phyloP scores from a whole-genome alignment of 1,284 basidiomycete species.

The Rhodotorula glutinis region DNA sequence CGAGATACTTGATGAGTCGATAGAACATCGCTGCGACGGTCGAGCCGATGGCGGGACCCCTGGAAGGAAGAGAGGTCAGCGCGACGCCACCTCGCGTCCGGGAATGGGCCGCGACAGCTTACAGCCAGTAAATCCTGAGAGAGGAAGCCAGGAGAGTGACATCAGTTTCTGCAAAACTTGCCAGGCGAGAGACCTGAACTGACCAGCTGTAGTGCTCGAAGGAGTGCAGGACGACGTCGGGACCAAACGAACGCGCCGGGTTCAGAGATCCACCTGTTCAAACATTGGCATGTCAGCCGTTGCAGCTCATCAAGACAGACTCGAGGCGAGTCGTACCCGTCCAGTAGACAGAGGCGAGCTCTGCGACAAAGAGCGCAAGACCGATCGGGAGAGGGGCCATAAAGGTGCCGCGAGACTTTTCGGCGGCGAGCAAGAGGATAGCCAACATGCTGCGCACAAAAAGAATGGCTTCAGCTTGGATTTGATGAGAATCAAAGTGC shows the following conservation, averaged over 20 bases:
- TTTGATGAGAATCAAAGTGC: neutral
- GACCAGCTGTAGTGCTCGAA: too few species aligned
- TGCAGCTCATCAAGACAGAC: too few species aligned
- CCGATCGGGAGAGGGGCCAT: constrained; percentile 63
- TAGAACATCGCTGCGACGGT: constrained; percentile 62
- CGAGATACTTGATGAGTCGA: constrained; percentile 25
- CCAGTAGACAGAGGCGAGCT: constrained; percentile 54
- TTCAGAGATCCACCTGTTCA: neutral
- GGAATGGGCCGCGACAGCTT: neutral
- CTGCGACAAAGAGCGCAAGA: constrained; percentile 63
- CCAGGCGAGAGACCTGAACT: too few species aligned
- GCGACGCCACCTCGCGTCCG: accelerated
- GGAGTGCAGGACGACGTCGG: constrained; percentile 56
- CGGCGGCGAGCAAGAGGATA: neutral
- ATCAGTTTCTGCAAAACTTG: constrained; percentile 56
- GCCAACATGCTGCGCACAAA: constrained; percentile 50
- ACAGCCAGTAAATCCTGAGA: constrained; percentile 47
- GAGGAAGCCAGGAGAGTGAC: too few species aligned
- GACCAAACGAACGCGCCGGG: constrained; percentile 58
- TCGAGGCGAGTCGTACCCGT: neutral
- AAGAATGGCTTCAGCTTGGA: constrained; percentile 35
- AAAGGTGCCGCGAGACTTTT: constrained; percentile 62
- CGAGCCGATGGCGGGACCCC: constrained; percentile 57
- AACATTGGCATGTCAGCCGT: too few species aligned
- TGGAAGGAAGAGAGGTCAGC: neutral